A percentile compares a stretch with the other conserved stretches of the same genome.
Evolutionary conservation across 192 early-diverging fungal species (phyloP).

Genomic region (Funneliformis geosporum): DNA sequence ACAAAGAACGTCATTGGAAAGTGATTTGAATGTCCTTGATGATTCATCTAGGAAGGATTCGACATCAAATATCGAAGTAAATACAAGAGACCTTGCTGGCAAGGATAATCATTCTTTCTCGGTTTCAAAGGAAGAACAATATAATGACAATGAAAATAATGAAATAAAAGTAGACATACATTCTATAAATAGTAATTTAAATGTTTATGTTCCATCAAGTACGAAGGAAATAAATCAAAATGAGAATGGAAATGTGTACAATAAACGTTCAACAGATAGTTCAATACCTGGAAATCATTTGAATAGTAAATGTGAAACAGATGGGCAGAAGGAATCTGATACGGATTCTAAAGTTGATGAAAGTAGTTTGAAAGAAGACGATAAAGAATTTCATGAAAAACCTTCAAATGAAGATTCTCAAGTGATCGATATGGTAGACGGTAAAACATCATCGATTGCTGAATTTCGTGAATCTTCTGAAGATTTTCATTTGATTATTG

Average conservation of each 20-base stretch:
- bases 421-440: not conserved
- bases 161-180: not conserved
- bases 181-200: not conserved
- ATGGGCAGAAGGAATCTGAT: not conserved
- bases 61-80: not conserved
- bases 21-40: not conserved
- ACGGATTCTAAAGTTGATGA: not conserved
- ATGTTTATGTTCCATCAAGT: not conserved
- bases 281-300: not conserved
- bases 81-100: not conserved
- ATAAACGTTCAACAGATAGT: not conserved
- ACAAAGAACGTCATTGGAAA: not conserved
- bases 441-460: not conserved
- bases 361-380: not conserved
- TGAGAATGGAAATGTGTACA: not conserved
- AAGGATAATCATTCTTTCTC: not conserved
- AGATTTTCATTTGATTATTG: constrained; percentile 35
- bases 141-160: not conserved
- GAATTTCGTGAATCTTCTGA: not conserved
- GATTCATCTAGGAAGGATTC: not conserved
- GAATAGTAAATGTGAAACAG: not conserved
- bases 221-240: not conserved
- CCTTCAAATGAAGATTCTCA: not conserved
- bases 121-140: not conserved
- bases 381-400: not conserved